Evolutionary conservation across 495 filamentous ascomycete genomes (phyloP).

Genomic region (Xylaria intraflava): DNA sequence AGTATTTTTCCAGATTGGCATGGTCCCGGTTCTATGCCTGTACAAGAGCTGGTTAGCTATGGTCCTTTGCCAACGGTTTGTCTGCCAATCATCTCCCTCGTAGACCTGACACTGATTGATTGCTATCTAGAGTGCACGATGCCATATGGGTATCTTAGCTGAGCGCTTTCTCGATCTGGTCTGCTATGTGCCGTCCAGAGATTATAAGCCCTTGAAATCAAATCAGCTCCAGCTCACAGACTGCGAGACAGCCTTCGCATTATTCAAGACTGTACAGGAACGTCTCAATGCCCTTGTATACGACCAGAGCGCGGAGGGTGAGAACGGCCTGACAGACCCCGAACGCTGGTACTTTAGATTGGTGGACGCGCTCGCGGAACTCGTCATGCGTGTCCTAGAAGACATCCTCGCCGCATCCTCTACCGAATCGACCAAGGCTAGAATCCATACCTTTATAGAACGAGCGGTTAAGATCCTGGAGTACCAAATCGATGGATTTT

Average conservation of each 20-base stretch:
- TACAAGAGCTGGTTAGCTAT: conserved; percentile 35
- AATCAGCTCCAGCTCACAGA: conserved; percentile 28
- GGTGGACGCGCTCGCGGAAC: conserved; percentile 14
- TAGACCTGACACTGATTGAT: neutral
- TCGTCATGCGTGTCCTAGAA: conserved; percentile 15
- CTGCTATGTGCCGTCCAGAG: conserved; percentile 35
- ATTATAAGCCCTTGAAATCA: conserved; percentile 34
- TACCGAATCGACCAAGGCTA: conserved; percentile 4
- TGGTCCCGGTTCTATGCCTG: conserved; percentile 21
- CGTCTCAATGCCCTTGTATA: conserved; percentile 30
- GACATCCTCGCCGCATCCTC: neutral
- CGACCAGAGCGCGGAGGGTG: neutral
- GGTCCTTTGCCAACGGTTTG: conserved; percentile 43
- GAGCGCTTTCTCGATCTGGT: conserved; percentile 41
- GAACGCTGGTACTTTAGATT: conserved; percentile 15
- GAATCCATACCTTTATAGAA: neutral
- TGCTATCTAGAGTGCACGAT: conserved; percentile 28
- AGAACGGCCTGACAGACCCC: conserved; percentile 16
- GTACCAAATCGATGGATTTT: conserved; percentile 19
- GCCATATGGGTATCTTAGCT: conserved; percentile 34
- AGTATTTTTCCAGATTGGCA: conserved; percentile 37
- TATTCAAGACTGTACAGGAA: conserved; percentile 22
- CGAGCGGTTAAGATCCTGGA: conserved; percentile 16
- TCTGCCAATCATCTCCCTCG: neutral
- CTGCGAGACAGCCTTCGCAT: conserved; percentile 28